Evolutionary conservation across 768 basidiomycete genomes (phyloP), one percentile per base, ranked within the genome.

Genomic region (Amanita phalloides): DNA sequence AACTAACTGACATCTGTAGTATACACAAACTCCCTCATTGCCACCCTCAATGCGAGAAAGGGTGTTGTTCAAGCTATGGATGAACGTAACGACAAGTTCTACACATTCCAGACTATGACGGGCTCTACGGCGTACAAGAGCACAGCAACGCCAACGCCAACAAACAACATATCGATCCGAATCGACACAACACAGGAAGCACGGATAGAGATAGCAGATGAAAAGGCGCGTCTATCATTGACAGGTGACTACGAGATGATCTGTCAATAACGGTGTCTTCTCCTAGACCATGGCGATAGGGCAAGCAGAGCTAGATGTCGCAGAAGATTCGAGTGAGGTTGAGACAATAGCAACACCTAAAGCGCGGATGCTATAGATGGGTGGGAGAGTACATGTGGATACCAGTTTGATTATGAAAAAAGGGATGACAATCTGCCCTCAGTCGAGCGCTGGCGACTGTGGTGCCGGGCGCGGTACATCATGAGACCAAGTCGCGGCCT

Each of bases 11-110:
- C 21, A 25, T 30, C 17, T 7, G 17, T 5, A 81, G 78, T 81
- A 3, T 81, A 81, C 59, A 74, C 76, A 41, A 81, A 80, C 58
- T 72, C 78, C 7, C 73, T 82, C 20, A 69, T 82, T 9, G 77
- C 78, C 0, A 79, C 79, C 0, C 69, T 81, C 48, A 82, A 81
- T 46, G 75, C 76, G 5, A 68, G 78, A 3, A 73, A 72, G 51
- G 68, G 65, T 63, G 70, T 79, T 45, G 70, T 71, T 32, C 67
- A 63, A 6, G 57, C 68, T 0, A 64, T 63, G 2, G 71, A 71
- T 41, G 68, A 63, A 2, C 30, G 23, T 11, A 61, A 71, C 10
- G 63, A 71, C 41, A 72, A 65, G 70, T 49, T 37, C 69, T 25
- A 67, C 67, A n/a, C 59, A 71, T 6, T 72, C 70, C 23, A 57